These are phyloP conservation scores for Coemansia sp. DNA, from an alignment of 192 early-diverging fungal genomes.

Conservation along the genomic window DNA sequence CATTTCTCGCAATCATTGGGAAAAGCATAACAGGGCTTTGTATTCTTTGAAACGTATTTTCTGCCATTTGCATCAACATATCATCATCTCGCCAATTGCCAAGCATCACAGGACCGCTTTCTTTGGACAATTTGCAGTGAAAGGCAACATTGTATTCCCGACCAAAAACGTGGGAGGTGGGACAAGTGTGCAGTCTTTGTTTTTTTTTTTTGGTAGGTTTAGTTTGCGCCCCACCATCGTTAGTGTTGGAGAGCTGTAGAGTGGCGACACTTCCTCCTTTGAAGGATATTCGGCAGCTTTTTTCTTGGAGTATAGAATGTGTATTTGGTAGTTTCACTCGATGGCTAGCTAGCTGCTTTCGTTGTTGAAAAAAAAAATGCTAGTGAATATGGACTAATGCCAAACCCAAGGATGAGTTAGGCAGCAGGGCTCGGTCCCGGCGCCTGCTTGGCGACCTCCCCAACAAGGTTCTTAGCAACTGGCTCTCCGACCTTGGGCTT, in stretches of 20 bases:
- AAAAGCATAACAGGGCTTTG: not conserved
- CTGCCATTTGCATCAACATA: not conserved
- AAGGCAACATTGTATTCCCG: not conserved
- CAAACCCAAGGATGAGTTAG: not conserved
- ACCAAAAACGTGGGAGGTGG: not conserved
- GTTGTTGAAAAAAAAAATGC: not conserved
- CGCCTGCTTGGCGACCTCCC: not conserved
- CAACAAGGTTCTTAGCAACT: not conserved
- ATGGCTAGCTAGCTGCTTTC: not conserved
- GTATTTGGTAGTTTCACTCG: too few relatives aligned
- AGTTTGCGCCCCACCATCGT: not conserved
- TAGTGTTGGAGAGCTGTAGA: not conserved
- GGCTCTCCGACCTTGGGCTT: not conserved
- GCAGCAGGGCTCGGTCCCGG: slow-evolving; percentile 4
- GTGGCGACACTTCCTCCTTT: too few relatives aligned
- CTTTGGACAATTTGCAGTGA: not conserved
- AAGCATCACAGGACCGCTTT: not conserved
- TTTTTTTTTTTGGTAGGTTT: not conserved
- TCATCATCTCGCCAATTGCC: not conserved
- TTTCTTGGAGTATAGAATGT: too few relatives aligned
- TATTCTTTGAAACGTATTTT: not conserved
- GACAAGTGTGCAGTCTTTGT: not conserved
- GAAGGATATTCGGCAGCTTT: too few relatives aligned
- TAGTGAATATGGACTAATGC: not conserved
- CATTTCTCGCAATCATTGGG: not conserved